phyloP scores from a whole-genome alignment of 768 basidiomycete genomes.

The Trametes cingulata region DNA sequence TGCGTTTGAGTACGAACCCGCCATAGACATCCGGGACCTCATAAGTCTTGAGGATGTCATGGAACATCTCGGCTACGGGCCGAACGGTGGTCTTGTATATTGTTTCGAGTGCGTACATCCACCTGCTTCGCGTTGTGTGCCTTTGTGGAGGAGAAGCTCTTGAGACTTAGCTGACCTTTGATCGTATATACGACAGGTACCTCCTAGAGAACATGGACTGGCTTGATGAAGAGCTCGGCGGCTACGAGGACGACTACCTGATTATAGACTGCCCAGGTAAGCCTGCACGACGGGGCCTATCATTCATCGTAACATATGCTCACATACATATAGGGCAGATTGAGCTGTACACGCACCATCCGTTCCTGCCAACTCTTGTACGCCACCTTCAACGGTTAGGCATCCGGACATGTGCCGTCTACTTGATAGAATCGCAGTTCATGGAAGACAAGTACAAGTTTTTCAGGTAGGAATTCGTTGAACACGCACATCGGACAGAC shows the following conservation, averaged over 20 bases:
- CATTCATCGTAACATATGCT: background rate
- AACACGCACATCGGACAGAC: background rate
- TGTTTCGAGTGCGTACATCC: conserved; percentile 94
- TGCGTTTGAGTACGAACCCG: conserved; percentile 90
- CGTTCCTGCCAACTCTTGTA: conserved; percentile 91
- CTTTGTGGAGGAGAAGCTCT: too few species aligned
- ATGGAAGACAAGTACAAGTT: conserved; percentile 99
- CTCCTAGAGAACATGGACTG: conserved; percentile 97
- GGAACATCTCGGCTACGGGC: conserved; percentile 92
- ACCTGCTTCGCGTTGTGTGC: background rate
- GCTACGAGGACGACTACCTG: conserved; percentile 94
- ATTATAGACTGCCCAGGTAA: conserved; percentile 89
- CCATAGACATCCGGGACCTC: conserved; percentile 91
- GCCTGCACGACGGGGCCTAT: conserved; percentile 1
- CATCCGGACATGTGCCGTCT: conserved; percentile 85
- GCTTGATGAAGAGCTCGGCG: conserved; percentile 94
- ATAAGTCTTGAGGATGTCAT: conserved; percentile 94
- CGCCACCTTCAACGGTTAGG: conserved; percentile 71
- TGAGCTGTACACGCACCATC: conserved; percentile 97
- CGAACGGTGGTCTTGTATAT: conserved; percentile 95
- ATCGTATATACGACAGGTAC: conserved; percentile 57
- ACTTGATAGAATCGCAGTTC: conserved; percentile 96
- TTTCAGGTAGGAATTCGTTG: conserved; percentile 63
- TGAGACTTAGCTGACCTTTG: background rate
- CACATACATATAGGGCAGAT: conserved; percentile 67